Percentiles rank a stretch among this genome's conserved stretches.
Evolutionary conservation across 2,329 filamentous ascomycete species (phyloP).

Genomic region (Helminthosporium solani): DNA sequence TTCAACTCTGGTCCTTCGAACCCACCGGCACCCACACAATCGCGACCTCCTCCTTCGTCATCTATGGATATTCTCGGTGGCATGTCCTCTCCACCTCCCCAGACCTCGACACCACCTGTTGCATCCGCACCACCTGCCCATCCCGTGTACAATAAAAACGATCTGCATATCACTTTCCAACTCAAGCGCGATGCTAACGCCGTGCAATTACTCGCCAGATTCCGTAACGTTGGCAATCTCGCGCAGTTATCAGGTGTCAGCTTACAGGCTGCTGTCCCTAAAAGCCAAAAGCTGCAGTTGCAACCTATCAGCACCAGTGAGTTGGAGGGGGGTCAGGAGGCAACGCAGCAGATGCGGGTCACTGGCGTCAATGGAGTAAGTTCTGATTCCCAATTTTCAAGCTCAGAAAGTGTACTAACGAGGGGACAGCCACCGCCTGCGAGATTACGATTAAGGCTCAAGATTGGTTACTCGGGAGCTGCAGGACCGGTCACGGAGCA

Average conservation of each 20-base stretch:
- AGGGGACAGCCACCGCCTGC: slow-evolving; percentile 63
- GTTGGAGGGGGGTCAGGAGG: slow-evolving; percentile 74
- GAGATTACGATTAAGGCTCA: slow-evolving; percentile 76
- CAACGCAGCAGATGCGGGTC: slow-evolving; percentile 88
- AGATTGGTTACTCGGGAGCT: slow-evolving; percentile 74
- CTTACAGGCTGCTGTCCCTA: slow-evolving; percentile 92
- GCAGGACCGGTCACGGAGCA: slow-evolving; percentile 78
- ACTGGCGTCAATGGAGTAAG: slow-evolving; percentile 84
- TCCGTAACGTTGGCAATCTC: slow-evolving; percentile 72
- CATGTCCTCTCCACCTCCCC: slow-evolving; percentile 51
- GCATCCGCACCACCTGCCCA: slow-evolving; percentile 54
- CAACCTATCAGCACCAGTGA: slow-evolving; percentile 84
- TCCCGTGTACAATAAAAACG: slow-evolving; percentile 83
- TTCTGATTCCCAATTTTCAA: slow-evolving; percentile 29
- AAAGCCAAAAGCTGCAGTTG: slow-evolving; percentile 90
- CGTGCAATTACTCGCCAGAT: slow-evolving; percentile 80
- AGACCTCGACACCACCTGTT: slow-evolving; percentile 42
- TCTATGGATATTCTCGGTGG: slow-evolving; percentile 46
- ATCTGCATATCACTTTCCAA: slow-evolving; percentile 75
- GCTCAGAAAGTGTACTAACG: slow-evolving; percentile 20
- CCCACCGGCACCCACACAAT: slow-evolving; percentile 39
- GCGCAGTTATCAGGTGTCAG: slow-evolving; percentile 71
- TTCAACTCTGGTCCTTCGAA: slow-evolving; percentile 59
- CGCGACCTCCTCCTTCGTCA: slow-evolving; percentile 42
- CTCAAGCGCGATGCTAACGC: slow-evolving; percentile 79